Evolutionary conservation across 2,329 filamentous ascomycete genomes (phyloP).

Genomic region (Phaeophleospora eucalypticola): DNA sequence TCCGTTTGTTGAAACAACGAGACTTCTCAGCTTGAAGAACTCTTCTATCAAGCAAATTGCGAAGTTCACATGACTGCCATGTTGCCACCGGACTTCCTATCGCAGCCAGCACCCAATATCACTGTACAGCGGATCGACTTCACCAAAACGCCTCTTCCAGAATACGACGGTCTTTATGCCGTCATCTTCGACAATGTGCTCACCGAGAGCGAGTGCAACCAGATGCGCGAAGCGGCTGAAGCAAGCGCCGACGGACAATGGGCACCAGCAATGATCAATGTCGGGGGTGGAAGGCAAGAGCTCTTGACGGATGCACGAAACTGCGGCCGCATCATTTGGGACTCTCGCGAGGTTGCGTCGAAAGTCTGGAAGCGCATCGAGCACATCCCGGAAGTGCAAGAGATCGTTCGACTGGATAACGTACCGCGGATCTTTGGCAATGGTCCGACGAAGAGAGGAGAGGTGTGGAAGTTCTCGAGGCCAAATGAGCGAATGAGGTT

Average conservation of each 20-base stretch:
- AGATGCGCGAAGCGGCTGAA: slow-evolving; percentile 53
- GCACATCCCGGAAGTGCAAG: slow-evolving; percentile 46
- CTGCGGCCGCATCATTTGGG: slow-evolving; percentile 74
- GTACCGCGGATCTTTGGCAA: slow-evolving; percentile 44
- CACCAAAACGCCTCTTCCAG: slow-evolving; percentile 44
- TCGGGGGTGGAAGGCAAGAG: slow-evolving; percentile 58
- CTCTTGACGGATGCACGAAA: slow-evolving; percentile 58
- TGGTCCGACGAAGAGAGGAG: slow-evolving; percentile 40
- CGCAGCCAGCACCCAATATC: slow-evolving; percentile 44
- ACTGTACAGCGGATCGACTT: slow-evolving; percentile 54
- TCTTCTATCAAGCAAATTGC: too few relatives aligned
- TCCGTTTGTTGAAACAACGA: too few relatives aligned
- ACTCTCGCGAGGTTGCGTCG: slow-evolving; percentile 58
- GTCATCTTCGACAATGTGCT: slow-evolving; percentile 62
- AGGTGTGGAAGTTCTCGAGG: slow-evolving; percentile 43
- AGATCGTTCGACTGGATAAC: slow-evolving; percentile 37
- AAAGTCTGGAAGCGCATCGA: slow-evolving; percentile 58
- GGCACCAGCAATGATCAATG: slow-evolving; percentile 65
- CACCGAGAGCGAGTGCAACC: slow-evolving; percentile 58
- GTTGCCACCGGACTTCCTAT: slow-evolving; percentile 48
- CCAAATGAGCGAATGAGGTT: slow-evolving; percentile 74
- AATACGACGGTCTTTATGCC: slow-evolving; percentile 55
- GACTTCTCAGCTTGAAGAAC: too few relatives aligned
- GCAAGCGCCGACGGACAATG: slow-evolving; percentile 48
- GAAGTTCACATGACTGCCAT: too few relatives aligned